These are phyloP conservation scores for Fusarium sp. DNA, from an alignment of 2,329 filamentous ascomycete species.

Conservation along the genomic window DNA sequence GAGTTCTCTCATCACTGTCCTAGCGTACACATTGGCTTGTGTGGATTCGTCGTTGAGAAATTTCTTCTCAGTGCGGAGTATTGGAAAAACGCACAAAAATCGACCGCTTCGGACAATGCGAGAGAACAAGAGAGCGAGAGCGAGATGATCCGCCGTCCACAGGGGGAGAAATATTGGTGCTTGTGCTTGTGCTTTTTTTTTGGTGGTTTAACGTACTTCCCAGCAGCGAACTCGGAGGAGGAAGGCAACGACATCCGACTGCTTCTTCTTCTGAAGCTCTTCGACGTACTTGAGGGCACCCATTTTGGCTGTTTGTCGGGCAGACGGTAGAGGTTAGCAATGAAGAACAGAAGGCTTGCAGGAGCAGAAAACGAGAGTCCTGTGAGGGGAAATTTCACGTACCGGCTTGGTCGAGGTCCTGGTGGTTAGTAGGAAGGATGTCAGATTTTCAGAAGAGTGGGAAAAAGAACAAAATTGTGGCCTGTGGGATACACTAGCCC, in stretches of 20 bases:
- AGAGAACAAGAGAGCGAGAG: constrained; percentile 38
- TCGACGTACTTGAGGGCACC: constrained; percentile 99
- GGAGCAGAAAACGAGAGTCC: not conserved
- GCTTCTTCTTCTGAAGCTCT: constrained; percentile 99
- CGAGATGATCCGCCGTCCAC: constrained; percentile 53
- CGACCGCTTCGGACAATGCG: constrained; percentile 21
- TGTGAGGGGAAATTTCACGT: constrained; percentile 44
- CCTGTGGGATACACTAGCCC: constrained; percentile 42
- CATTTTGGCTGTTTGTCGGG: constrained; percentile 76
- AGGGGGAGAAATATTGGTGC: constrained; percentile 50
- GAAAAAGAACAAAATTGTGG: constrained; percentile 34
- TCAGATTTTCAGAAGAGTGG: constrained; percentile 17
- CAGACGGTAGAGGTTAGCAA: constrained; percentile 45
- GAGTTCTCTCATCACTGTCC: constrained; percentile 16
- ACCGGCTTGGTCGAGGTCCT: constrained; percentile 57
- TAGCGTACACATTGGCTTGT: constrained; percentile 2
- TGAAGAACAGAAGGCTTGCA: constrained; percentile 11
- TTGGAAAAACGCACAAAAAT: constrained; percentile 31
- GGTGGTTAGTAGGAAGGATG: constrained; percentile 54
- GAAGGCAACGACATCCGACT: constrained; percentile 99
- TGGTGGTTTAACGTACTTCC: constrained; percentile 81
- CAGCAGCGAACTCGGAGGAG: constrained; percentile 99
- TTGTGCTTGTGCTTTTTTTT: constrained; percentile 46
- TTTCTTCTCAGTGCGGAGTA: constrained; percentile 32
- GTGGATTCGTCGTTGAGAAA: constrained; percentile 24